Conservation (phyloP, 2,329 filamentous ascomycete genomes). For the Podosphaera aphanis region DNA sequence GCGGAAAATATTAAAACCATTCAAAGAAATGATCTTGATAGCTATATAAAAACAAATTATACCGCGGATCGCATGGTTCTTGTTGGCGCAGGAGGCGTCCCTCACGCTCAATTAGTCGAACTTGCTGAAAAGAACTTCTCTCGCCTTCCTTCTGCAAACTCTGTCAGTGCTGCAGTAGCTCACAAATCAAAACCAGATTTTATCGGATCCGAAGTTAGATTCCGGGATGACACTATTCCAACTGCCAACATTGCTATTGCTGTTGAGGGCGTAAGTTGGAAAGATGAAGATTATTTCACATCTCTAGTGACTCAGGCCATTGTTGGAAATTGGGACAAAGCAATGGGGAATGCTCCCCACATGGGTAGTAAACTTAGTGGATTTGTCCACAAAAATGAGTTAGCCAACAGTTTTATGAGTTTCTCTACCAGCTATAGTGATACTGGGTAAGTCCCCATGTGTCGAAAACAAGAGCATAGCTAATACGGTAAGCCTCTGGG, state of each 20-base stretch:
- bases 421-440: slow-evolving; percentile 99
- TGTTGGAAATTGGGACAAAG: slow-evolving; percentile 98
- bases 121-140: slow-evolving; percentile 93
- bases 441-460: slow-evolving; percentile 50
- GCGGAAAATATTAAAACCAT: slow-evolving; percentile 97
- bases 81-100: slow-evolving; percentile 79
- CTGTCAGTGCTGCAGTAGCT: slow-evolving; percentile 44
- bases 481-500: slow-evolving; percentile 58
- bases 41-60: slow-evolving; percentile 99
- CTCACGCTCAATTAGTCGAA: slow-evolving; percentile 81
- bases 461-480: slow-evolving; percentile 10
- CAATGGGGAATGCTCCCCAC: slow-evolving; percentile 91
- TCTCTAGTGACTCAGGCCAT: slow-evolving; percentile 94
- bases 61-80: slow-evolving; percentile 98
- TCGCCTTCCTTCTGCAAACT: slow-evolving; percentile 50
- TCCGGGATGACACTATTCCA: slow-evolving; percentile 87
- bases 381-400: slow-evolving; percentile 77
- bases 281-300: slow-evolving; percentile 97
- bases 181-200: slow-evolving; percentile 82
- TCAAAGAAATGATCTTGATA: slow-evolving; percentile 66
- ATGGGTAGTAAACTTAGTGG: slow-evolving; percentile 95
- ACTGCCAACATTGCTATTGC: slow-evolving; percentile 96
- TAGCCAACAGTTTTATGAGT: slow-evolving; percentile 99
- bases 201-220: slow-evolving; percentile 81
- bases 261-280: slow-evolving; percentile 99